Evolutionary conservation across 192 early-diverging fungal genomes (phyloP).

Genomic region (Backusella circina): DNA sequence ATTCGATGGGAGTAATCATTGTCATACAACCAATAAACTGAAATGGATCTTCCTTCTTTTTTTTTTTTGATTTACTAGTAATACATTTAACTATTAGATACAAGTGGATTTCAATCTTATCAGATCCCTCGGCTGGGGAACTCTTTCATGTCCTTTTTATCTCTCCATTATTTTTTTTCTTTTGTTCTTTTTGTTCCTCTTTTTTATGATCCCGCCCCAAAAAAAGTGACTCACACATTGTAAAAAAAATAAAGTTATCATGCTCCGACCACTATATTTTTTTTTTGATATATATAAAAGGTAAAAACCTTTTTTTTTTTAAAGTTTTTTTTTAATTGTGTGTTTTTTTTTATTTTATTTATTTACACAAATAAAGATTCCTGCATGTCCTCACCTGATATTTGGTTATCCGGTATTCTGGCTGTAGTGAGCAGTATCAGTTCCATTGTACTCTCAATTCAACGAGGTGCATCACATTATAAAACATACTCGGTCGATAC

Average conservation of each 20-base stretch:
- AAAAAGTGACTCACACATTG: background rate
- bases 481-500: background rate
- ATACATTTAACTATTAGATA: too few relatives aligned
- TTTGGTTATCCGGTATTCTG: background rate
- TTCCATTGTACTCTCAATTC: background rate
- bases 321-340: too few relatives aligned
- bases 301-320: background rate
- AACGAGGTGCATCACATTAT: background rate
- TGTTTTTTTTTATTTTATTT: background rate
- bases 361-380: background rate
- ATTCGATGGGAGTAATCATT: too few relatives aligned
- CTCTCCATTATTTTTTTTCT: background rate
- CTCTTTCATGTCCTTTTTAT: too few relatives aligned
- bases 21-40: too few relatives aligned
- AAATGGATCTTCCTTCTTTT: too few relatives aligned
- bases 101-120: background rate
- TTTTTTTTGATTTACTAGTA: too few relatives aligned
- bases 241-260: background rate
- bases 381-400: background rate
- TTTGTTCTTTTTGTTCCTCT: background rate
- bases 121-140: background rate
- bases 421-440: background rate
- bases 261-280: background rate
- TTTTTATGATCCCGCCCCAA: background rate
- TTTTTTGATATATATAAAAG: background rate